These are phyloP conservation scores for Nothophoma quercina DNA, from an alignment of 2,329 filamentous ascomycete species.

Conservation along the genomic window DNA sequence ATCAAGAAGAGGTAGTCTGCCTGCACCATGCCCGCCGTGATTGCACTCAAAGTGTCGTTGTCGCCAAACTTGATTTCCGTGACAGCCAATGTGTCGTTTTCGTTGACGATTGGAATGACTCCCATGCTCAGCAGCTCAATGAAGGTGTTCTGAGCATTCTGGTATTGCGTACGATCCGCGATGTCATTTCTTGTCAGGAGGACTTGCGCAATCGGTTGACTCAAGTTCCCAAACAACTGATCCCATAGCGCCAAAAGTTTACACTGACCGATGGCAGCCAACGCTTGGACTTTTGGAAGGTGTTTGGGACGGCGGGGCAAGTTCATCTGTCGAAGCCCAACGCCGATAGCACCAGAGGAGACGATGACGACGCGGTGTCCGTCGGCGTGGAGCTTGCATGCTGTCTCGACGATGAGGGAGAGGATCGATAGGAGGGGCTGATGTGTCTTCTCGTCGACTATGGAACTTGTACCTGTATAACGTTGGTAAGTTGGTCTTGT, in stretches of 20 bases:
- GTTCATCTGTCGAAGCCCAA: constrained; percentile 90
- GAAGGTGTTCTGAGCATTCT: constrained; percentile 96
- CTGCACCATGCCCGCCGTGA: constrained; percentile 96
- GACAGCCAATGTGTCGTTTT: constrained; percentile 96
- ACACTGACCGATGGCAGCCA: constrained; percentile 96
- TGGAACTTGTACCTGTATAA: constrained; percentile 88
- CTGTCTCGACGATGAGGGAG: constrained; percentile 92
- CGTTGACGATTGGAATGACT: constrained; percentile 97
- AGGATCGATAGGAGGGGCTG: constrained; percentile 91
- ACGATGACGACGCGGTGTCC: constrained; percentile 95
- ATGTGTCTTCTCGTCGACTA: constrained; percentile 94
- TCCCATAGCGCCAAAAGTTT: constrained; percentile 96
- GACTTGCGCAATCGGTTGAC: constrained; percentile 93
- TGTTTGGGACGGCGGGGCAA: constrained; percentile 87
- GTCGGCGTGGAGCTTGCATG: constrained; percentile 84
- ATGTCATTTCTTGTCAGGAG: constrained; percentile 95
- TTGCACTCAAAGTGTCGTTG: constrained; percentile 96
- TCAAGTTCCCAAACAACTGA: constrained; percentile 83
- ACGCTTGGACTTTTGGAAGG: constrained; percentile 86
- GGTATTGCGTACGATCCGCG: constrained; percentile 91
- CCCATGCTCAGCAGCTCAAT: constrained; percentile 90
- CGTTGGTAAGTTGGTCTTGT: constrained; percentile 40
- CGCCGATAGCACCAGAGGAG: constrained; percentile 95
- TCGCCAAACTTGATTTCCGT: constrained; percentile 99
- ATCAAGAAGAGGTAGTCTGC: constrained; percentile 97